Evolutionary conservation across 495 filamentous ascomycete genomes (phyloP), one percentile per base, ranked within the genome.

Genomic region (Penicillium mononematosum): DNA sequence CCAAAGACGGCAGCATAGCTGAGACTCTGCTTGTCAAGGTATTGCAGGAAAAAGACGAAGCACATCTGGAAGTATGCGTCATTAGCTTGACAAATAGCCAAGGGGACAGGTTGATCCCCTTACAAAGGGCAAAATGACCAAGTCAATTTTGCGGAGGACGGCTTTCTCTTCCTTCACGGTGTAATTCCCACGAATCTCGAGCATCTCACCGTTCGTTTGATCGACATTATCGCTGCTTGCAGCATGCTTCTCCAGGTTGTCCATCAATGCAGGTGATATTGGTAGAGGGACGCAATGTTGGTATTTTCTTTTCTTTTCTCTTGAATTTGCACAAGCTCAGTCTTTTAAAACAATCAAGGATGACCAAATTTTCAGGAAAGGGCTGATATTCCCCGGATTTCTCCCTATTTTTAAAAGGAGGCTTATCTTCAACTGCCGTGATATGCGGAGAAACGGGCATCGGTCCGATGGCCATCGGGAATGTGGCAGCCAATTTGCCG

Each of bases 1-100:
- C 81, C 80, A 64, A 85, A 85, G 34, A 85, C 76, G 6, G 73
- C 73, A 2, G 80, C 80, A 65, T 82, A 83, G 43, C 76, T 81
- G 12, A 85, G 62, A 19, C 79, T 81, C n/a, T 80, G 80, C 60
- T 83, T 82, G 60, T 84, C 81, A 36, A 83, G 79, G 43, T 78
- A 70, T 29, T 68, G 63, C 16, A 68, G 29, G 43, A 70, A 70
- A 48, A 70, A 70, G 17, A 70, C 60, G 20, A 64, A 68, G 46
- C 68, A 70, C 63, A 70, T 66, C 68, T 68, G 20, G 7, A 34
- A 8, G 36, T 39, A 39, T 39, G 36, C 36, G 16, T 39, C 29
- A 8, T 25, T 4, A 45, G 6, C 36, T 22, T 32, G 5, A 32
- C 19, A 27, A 17, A 29, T 14, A 39, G 6, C 22, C 32, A 1